These are phyloP conservation scores for Didymella arachidicola DNA, from an alignment of 2,329 filamentous ascomycete species.

Conservation along the genomic window DNA sequence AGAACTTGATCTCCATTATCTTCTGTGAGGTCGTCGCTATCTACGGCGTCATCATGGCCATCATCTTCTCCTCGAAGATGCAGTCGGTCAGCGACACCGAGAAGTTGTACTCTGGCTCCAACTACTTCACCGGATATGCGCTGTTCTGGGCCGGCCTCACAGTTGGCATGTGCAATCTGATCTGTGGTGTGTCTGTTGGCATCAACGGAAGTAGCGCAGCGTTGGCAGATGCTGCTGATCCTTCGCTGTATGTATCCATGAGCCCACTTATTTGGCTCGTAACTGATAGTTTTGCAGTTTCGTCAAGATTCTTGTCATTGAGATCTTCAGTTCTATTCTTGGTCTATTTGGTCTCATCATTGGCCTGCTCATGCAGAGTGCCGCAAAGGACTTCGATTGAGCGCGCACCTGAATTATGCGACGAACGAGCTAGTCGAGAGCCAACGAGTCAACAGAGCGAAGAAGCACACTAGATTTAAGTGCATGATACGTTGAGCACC, in stretches of 20 bases:
- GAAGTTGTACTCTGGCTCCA: constrained; percentile 73
- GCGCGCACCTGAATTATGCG: constrained; percentile 5
- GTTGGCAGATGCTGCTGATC: constrained; percentile 92
- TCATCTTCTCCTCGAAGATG: constrained; percentile 94
- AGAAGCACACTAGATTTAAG: background rate
- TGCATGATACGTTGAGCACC: constrained; percentile 25
- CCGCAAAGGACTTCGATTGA: constrained; percentile 75
- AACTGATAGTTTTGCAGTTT: constrained; percentile 66
- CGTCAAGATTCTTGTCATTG: constrained; percentile 98
- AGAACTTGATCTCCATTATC: constrained; percentile 99
- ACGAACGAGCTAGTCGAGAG: background rate
- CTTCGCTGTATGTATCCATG: constrained; percentile 74
- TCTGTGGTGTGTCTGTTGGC: constrained; percentile 95
- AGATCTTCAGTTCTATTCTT: constrained; percentile 98
- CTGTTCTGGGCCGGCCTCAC: constrained; percentile 96
- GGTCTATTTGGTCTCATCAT: constrained; percentile 97
- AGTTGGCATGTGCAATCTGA: constrained; percentile 92
- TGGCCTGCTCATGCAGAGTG: constrained; percentile 85
- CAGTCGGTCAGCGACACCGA: constrained; percentile 70
- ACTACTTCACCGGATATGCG: constrained; percentile 94
- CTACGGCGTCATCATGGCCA: constrained; percentile 99
- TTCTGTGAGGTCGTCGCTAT: constrained; percentile 99
- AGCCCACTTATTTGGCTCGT: background rate
- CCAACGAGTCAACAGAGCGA: constrained; percentile 1
- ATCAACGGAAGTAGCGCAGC: constrained; percentile 98